A percentile compares a stretch with the other conserved stretches of the same genome.
Conservation (phyloP, 768 basidiomycete genomes). For the Leccinum longicurvipes region DNA sequence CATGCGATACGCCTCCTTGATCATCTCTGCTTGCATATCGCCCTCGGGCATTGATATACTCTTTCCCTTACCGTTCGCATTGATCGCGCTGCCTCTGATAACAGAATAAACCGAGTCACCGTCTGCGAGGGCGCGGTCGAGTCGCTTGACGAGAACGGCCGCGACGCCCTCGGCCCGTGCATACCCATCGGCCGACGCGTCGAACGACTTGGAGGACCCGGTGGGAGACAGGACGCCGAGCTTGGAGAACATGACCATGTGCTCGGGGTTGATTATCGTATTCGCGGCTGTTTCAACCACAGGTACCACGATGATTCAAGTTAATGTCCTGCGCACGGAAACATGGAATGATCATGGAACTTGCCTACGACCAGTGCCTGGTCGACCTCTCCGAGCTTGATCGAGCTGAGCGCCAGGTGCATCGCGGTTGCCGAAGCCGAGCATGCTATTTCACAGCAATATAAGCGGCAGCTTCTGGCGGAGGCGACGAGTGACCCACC, state of each 20-base stretch:
- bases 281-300: constrained; percentile 20
- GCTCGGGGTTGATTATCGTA: constrained; percentile 28
- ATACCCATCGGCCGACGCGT: constrained; percentile 33
- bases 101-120: constrained; percentile 31
- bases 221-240: constrained; percentile 35
- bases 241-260: constrained; percentile 26
- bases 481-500: constrained; percentile 6
- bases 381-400: constrained; percentile 44
- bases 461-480: background rate
- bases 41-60: constrained; percentile 36
- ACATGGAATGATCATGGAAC: background rate
- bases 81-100: constrained; percentile 32
- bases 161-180: constrained; percentile 29
- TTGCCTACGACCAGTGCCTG: constrained; percentile 40
- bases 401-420: constrained; percentile 46
- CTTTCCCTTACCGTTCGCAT: constrained; percentile 33
- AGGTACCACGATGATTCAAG: background rate
- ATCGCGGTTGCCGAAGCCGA: constrained; percentile 45
- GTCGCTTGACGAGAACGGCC: constrained; percentile 34
- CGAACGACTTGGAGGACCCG: constrained; percentile 32
- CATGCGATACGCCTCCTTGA: constrained; percentile 30
- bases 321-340: too few relatives aligned
- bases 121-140: constrained; percentile 30
- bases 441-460: constrained; percentile 27
- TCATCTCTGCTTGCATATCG: constrained; percentile 32